phyloP scores from a whole-genome alignment of 441 rosid species.

The Hypseocharis bilobata region DNA sequence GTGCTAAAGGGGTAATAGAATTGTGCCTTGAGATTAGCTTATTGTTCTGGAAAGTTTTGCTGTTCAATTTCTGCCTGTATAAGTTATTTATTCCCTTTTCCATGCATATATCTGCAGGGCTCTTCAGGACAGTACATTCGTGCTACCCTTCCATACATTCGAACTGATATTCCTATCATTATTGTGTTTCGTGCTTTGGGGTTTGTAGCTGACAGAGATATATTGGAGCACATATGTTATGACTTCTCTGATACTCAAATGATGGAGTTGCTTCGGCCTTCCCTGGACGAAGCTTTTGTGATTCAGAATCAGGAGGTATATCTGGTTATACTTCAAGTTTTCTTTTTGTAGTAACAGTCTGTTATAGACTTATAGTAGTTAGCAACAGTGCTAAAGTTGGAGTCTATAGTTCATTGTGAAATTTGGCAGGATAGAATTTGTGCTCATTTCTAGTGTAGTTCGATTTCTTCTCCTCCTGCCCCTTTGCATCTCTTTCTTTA shows the following conservation, averaged over 20 bases:
- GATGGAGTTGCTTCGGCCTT: slow-evolving; percentile 97
- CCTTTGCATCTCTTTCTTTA: no score
- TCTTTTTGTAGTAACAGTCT: background rate
- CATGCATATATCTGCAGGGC: slow-evolving; percentile 44
- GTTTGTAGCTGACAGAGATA: slow-evolving; percentile 90
- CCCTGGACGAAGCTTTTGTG: slow-evolving; percentile 94
- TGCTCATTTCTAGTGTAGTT: no score
- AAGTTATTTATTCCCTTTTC: slow-evolving; percentile 11
- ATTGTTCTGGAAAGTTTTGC: background rate
- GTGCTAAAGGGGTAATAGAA: slow-evolving; percentile 76
- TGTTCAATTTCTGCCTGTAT: background rate
- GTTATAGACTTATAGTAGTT: no score
- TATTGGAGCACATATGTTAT: slow-evolving; percentile 82
- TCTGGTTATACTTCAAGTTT: background rate
- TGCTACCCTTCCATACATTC: slow-evolving; percentile 90
- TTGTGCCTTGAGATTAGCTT: slow-evolving; percentile 1
- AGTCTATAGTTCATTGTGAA: no score
- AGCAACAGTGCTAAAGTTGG: no score
- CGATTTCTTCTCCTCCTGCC: no score
- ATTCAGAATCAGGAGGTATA: slow-evolving; percentile 88
- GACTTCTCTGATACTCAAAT: slow-evolving; percentile 79
- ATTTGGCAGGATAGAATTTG: no score
- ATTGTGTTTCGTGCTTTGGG: slow-evolving; percentile 95
- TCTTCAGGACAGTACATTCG: slow-evolving; percentile 86
- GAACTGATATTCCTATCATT: slow-evolving; percentile 88